Evolutionary conservation across 768 basidiomycete species (phyloP).

Genomic region (Rhizopogon roseolus): DNA sequence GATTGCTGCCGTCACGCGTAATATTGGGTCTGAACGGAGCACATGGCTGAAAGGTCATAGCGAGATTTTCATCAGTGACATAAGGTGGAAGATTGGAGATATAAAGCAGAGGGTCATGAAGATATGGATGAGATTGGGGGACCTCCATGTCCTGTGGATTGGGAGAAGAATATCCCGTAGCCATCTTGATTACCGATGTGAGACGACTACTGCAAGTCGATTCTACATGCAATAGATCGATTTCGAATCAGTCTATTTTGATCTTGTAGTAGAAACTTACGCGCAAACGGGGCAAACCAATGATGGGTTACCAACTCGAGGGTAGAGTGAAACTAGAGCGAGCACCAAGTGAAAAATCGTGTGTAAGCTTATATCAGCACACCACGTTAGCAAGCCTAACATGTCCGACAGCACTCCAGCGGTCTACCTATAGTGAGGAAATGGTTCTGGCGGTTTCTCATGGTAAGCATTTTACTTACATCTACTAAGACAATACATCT

Average conservation of each 20-base stretch:
- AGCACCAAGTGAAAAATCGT: slow-evolving; percentile 26
- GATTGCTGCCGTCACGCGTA: slow-evolving; percentile 49
- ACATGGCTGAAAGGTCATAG: slow-evolving; percentile 66
- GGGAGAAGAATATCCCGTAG: slow-evolving; percentile 30
- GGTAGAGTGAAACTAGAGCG: slow-evolving; percentile 1
- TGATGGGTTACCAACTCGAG: slow-evolving; percentile 25
- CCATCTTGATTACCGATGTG: slow-evolving; percentile 29
- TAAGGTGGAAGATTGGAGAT: slow-evolving; percentile 73
- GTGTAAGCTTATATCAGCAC: slow-evolving; percentile 29
- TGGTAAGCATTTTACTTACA: not conserved
- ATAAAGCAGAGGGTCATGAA: slow-evolving; percentile 79
- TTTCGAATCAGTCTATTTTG: not conserved
- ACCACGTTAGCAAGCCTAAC: not conserved
- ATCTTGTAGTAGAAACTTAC: slow-evolving; percentile 11
- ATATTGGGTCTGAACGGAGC: slow-evolving; percentile 82
- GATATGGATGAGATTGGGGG: slow-evolving; percentile 66
- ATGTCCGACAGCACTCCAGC: too few relatives aligned
- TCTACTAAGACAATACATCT: not conserved
- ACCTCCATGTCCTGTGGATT: slow-evolving; percentile 25
- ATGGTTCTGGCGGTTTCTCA: not conserved
- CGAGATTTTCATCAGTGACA: slow-evolving; percentile 74
- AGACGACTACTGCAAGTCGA: slow-evolving; percentile 14
- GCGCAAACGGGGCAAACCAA: slow-evolving; percentile 20
- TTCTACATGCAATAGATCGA: not conserved
- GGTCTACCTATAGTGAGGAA: too few relatives aligned